Conservation (phyloP, 2,329 filamentous ascomycete genomes). For the Amauroascus verrucosus region DNA sequence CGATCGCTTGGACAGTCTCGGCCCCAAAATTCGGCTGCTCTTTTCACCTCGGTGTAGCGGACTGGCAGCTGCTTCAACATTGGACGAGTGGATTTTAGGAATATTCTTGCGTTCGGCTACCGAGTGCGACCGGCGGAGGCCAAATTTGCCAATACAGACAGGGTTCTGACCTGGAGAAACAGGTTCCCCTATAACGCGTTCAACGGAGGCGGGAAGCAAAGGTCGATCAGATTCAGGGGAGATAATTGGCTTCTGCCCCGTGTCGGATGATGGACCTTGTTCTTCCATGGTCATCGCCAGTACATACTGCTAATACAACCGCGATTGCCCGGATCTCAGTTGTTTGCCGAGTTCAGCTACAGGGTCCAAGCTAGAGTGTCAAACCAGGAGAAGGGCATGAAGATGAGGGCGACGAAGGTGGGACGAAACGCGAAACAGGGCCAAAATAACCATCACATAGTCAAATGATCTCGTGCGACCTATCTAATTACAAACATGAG, state of each 20-base stretch:
- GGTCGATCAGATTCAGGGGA: background rate
- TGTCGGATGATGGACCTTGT: background rate
- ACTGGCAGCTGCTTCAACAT: constrained; percentile 27
- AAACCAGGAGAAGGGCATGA: background rate
- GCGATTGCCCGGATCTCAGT: background rate
- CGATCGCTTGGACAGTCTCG: constrained; percentile 31
- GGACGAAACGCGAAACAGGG: constrained; percentile 9
- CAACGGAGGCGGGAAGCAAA: background rate
- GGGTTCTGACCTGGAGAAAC: background rate
- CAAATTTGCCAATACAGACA: constrained; percentile 7
- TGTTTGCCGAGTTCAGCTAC: background rate
- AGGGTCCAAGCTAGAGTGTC: background rate
- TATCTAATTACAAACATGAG: background rate
- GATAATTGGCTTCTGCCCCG: background rate
- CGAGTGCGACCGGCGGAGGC: constrained; percentile 32
- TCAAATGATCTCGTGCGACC: constrained; percentile 4
- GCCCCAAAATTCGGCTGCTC: constrained; percentile 42
- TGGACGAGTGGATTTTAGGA: constrained; percentile 23
- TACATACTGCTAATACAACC: background rate
- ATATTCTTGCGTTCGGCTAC: constrained; percentile 28
- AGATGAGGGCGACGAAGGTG: background rate
- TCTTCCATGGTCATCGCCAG: background rate
- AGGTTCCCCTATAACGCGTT: background rate
- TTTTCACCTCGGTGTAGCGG: constrained; percentile 21
- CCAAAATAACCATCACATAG: constrained; percentile 11